Evolutionary conservation across 1,139 yeast genomes (phyloP), one percentile per base, ranked within the genome.

Genomic region (Zygoascus sp.): DNA sequence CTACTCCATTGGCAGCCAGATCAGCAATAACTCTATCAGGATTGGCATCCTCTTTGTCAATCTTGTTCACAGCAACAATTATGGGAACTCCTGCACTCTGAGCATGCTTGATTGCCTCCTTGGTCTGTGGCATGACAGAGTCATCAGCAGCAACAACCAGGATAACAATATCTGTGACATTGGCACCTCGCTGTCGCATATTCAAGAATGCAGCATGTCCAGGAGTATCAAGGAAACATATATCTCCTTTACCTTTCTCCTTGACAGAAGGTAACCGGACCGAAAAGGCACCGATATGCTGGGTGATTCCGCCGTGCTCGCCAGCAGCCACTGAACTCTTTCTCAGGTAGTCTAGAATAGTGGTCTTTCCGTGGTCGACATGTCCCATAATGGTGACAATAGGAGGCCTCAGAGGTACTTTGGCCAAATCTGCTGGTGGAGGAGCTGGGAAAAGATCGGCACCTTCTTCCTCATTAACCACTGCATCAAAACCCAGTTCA

Each of bases 301-400:
- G 99, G 0, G 99, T 92, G 45, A 92, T 92, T 19, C 99, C 98
- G 43, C 99, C 99, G 64, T 83, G 87, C 61, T 92, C 99, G 37
- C 80, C 77, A 25, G 80, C 79, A 0, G 84, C 97, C 7, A 92
- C 79, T 0, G 89, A 79, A 0, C 96, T 83, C 56, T 87, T 88
- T 42, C 97, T 74, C 57, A 94, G 70, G 57, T 80, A 78, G 62
- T 94, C 98, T 50, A 92, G 73, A 53, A 92, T 83, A 0, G 98
- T 90, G 1, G 99, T 92, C 62, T 92, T 92, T 1, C 99, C 99
- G 62, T 92, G 99, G 65, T 92, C 99, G 36, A 92, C 98, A 66
- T 92, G 99, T 4, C 99, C 99, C 97, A 92, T 92, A 45, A 92
- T 87, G 0, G 98, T 90, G 1, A 92, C 97, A 21, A 92, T 84